Percentiles rank a stretch among this genome's conserved stretches.
phyloP scores from a whole-genome alignment of 23 red algal genomes.

The Cyanidiococcus yangmingshanensis region DNA sequence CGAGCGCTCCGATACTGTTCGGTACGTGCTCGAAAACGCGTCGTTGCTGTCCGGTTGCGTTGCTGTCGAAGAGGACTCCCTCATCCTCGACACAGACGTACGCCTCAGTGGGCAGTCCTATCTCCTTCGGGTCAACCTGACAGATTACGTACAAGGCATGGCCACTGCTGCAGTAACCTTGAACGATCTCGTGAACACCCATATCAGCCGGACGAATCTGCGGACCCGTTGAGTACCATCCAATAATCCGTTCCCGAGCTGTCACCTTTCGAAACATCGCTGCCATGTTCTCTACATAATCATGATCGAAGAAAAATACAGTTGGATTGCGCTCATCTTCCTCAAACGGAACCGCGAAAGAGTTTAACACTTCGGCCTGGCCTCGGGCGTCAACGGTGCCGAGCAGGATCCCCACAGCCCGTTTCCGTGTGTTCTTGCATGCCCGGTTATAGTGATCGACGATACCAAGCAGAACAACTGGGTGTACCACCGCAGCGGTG shows the following conservation, averaged over 20 bases:
- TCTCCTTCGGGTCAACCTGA: constrained; percentile 85
- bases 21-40: constrained; percentile 85
- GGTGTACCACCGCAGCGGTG: constrained; percentile 41
- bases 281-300: constrained; percentile 92
- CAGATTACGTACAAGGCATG: constrained; percentile 84
- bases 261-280: constrained; percentile 98
- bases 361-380: constrained; percentile 71
- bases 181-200: constrained; percentile 82
- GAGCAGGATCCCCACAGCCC: constrained; percentile 89
- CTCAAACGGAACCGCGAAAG: constrained; percentile 96
- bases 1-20: constrained; percentile 63
- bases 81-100: constrained; percentile 77
- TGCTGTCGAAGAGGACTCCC: not conserved
- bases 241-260: constrained; percentile 77
- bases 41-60: constrained; percentile 12
- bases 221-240: constrained; percentile 98
- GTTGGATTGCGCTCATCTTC: constrained; percentile 82
- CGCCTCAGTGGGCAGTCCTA: constrained; percentile 87
- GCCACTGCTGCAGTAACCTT: constrained; percentile 41
- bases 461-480: constrained; percentile 77
- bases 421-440: constrained; percentile 68
- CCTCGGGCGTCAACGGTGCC: constrained; percentile 55
- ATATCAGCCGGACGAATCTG: constrained; percentile 84
- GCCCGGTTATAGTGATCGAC: constrained; percentile 96
- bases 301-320: constrained; percentile 94